Base-by-base conservation (phyloP, 2,329 filamentous ascomycete genomes). In the Fusarium pseudocircinatum region DNA sequence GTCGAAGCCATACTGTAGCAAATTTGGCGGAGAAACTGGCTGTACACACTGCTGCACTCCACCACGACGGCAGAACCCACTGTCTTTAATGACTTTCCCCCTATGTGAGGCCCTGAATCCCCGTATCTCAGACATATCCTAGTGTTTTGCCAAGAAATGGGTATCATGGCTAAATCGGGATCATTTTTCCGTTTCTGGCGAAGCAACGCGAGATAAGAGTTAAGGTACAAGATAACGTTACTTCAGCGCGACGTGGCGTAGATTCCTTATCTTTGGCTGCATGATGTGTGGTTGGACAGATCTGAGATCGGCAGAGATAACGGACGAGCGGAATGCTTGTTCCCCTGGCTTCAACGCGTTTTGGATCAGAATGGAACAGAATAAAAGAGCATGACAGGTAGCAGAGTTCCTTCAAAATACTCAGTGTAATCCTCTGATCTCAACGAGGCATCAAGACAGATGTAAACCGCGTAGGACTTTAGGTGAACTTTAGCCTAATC, bases 171-270 rank as follows among this genome's bases (percentile, higher is more conserved):
- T 34, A 8, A 12, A 30, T 43, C 49, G 37, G 66, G 44, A 42
- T 34, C 44, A 42, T 46, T 49, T 67, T 47, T 13, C 70, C 49
- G 15, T 56, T 73, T 73, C 39, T 18, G 70, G 70, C 42, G 44
- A 73, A 60, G 13, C 26, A 16, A 49, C 20, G 43, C 70, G 70
- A 70, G 70, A 73, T 73, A 73, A 73, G 66, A 42, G 20, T 32
- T n/a, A 20, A 37, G 42, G 24, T 26, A 32, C 26, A 37, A 61
- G 70, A 73, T 67, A 73, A 70, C 42, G n/a, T 49, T 20, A 30
- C 28, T 32, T 32, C 49, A 32, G 8, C 32, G 47, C 8, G 22
- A 22, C 37, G 61, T 63, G 66, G 70, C 70, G 39, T 40, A 40
- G 54, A 62, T 60, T 42, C 44, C 60, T 73, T 73, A 73, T 73